Evolutionary conservation across 192 early-diverging fungal genomes (phyloP).

Genomic region (Ambispora gerdemannii): DNA sequence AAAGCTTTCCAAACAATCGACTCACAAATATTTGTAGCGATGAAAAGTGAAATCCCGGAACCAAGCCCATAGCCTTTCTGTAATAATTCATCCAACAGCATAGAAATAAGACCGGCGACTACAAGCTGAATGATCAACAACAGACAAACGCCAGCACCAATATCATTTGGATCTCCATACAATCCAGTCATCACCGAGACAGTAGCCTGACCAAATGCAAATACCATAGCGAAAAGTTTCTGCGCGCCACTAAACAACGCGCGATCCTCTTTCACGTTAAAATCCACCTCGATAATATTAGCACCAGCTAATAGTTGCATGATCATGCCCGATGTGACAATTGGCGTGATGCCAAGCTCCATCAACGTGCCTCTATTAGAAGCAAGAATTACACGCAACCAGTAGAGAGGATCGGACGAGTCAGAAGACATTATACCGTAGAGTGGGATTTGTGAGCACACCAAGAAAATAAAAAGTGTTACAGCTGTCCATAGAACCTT

Average conservation of each 20-base stretch:
- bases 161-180: conserved; percentile 93
- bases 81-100: conserved; percentile 97
- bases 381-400: conserved; percentile 99
- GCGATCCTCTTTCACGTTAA: conserved; percentile 96
- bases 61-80: conserved; percentile 99
- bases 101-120: conserved; percentile 94
- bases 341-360: conserved; percentile 99
- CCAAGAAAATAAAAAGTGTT: conserved; percentile 98
- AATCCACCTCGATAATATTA: conserved; percentile 98
- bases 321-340: conserved; percentile 99
- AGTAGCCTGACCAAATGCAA: conserved; percentile 97
- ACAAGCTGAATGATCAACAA: conserved; percentile 96
- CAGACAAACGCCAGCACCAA: conserved; percentile 95
- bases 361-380: conserved; percentile 99
- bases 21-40: conserved; percentile 99
- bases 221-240: conserved; percentile 98
- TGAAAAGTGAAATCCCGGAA: conserved; percentile 98
- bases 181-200: conserved; percentile 98
- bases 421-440: conserved; percentile 99
- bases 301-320: conserved; percentile 99
- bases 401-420: conserved; percentile 98
- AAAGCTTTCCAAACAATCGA: conserved; percentile 99
- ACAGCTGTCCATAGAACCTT: conserved; percentile 99
- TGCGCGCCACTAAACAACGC: conserved; percentile 99
- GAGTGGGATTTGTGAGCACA: conserved; percentile 98